Evolutionary conservation across 2,329 filamentous ascomycete species (phyloP).

Genomic region (Pseudocercospora fijiensis): DNA sequence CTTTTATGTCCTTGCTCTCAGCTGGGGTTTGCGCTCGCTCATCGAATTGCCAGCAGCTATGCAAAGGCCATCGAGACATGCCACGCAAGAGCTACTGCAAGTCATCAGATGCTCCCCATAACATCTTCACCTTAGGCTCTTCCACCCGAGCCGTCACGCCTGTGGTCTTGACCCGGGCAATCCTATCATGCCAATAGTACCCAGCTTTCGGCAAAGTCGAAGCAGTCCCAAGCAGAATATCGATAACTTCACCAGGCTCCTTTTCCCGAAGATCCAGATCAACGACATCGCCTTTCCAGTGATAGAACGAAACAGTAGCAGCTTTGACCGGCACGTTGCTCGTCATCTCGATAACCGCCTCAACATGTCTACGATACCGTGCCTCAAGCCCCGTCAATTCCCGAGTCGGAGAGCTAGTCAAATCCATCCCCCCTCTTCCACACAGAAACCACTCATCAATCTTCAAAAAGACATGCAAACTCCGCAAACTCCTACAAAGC

Average conservation of each 20-base stretch:
- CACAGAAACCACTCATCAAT: conserved; percentile 17
- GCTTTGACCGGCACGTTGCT: conserved; percentile 4
- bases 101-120: not conserved
- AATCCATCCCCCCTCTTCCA: not conserved
- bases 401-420: not conserved
- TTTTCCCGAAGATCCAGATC: conserved; percentile 2
- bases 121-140: not conserved
- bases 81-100: not conserved
- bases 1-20: not conserved
- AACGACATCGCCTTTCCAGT: conserved; percentile 11
- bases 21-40: not conserved
- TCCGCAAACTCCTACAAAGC: conserved; percentile 7
- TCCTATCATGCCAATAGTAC: not conserved
- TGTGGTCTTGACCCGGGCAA: not conserved
- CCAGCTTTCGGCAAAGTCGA: not conserved
- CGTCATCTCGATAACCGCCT: conserved; percentile 8
- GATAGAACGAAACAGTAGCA: conserved; percentile 6
- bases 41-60: not conserved
- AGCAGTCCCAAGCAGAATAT: not conserved
- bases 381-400: conserved; percentile 1
- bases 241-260: conserved; percentile 6
- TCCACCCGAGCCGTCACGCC: not conserved
- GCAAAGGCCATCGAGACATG: too few species aligned
- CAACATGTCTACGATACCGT: conserved; percentile 10
- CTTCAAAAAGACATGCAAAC: conserved; percentile 13